Conservation (phyloP, 2,329 filamentous ascomycete genomes). For the Emydomyces testavorans region DNA sequence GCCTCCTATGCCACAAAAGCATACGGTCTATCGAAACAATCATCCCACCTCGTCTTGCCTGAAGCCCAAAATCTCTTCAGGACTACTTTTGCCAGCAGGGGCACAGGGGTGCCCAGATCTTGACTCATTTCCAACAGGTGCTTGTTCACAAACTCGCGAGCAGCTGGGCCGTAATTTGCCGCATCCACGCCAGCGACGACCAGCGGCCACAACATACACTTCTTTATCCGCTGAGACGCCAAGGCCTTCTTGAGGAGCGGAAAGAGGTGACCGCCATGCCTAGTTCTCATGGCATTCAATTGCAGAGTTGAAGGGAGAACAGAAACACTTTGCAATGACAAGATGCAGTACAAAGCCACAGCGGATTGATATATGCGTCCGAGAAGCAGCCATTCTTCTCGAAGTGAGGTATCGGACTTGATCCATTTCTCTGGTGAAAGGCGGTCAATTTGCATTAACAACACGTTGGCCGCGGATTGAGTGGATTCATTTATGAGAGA, state of each 20-base stretch:
- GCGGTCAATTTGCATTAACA: conserved; percentile 2
- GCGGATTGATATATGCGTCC: conserved; percentile 1
- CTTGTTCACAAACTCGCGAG: neutral
- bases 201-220: conserved; percentile 7
- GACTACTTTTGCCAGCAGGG: neutral
- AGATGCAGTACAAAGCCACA: neutral
- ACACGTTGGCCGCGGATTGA: neutral
- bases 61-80: conserved; percentile 5
- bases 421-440: conserved; percentile 2
- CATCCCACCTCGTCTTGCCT: conserved; percentile 2
- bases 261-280: neutral
- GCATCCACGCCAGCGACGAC: neutral
- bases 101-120: neutral
- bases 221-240: neutral
- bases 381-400: conserved; percentile 1
- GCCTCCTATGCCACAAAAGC: neutral
- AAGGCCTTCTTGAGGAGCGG: neutral
- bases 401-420: neutral
- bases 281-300: neutral
- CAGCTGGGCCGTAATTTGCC: neutral
- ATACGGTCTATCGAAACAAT: conserved; percentile 4
- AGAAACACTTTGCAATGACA: conserved; percentile 2
- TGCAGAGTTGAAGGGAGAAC: neutral
- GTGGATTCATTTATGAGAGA: neutral
- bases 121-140: conserved; percentile 1